These are phyloP conservation scores for Phytophthora fragariaefolia DNA, from an alignment of 352 stramenopile genomes.

Conservation along the genomic window DNA sequence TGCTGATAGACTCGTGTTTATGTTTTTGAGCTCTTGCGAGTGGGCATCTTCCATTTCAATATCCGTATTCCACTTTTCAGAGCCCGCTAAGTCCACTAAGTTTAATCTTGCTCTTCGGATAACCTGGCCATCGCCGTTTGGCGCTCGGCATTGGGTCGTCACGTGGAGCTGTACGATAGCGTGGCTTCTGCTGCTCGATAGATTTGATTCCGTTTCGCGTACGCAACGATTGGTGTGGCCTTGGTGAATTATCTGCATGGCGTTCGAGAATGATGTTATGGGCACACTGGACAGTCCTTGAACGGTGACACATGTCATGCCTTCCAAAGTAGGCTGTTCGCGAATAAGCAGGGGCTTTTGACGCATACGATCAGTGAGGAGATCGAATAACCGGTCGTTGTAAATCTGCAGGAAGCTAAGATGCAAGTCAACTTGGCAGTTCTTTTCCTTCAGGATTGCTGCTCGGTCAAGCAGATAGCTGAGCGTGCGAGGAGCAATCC, in stretches of 20 bases:
- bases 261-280: conserved; percentile 51
- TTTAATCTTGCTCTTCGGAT: conserved; percentile 66
- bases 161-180: conserved; percentile 93
- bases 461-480: conserved; percentile 64
- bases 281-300: conserved; percentile 65
- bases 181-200: conserved; percentile 89
- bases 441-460: conserved; percentile 9
- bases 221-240: conserved; percentile 71
- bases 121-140: conserved; percentile 47
- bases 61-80: conserved; percentile 87
- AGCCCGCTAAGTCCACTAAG: conserved; percentile 81
- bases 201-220: conserved; percentile 88
- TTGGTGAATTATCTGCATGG: conserved; percentile 57
- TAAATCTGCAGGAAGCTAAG: conserved; percentile 95
- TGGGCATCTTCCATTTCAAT: conserved; percentile 74
- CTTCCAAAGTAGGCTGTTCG: conserved; percentile 63
- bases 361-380: conserved; percentile 76
- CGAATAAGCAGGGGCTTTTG: conserved; percentile 78
- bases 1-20: conserved; percentile 92
- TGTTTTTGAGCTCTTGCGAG: conserved; percentile 87
- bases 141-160: conserved; percentile 33
- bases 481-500: conserved; percentile 84
- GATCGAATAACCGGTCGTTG: conserved; percentile 94
- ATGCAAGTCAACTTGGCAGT: conserved; percentile 53
- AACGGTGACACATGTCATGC: conserved; percentile 58